These are phyloP conservation scores for Yarrowia porcina DNA, from an alignment of 805 yeast species.

Conservation along the genomic window DNA sequence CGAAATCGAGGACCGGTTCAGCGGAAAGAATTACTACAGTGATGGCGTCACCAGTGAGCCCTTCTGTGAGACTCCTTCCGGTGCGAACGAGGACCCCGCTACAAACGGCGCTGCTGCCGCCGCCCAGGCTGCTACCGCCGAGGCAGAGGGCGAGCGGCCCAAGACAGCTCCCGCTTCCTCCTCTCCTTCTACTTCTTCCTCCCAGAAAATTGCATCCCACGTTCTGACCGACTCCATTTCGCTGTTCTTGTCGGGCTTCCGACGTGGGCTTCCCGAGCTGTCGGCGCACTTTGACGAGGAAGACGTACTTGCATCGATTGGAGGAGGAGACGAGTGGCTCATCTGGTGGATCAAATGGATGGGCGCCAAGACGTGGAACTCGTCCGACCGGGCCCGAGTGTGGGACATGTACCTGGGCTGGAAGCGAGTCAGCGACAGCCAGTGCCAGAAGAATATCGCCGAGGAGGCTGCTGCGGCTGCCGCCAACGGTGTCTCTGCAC, in stretches of 20 bases:
- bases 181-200: slow-evolving; percentile 37
- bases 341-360: slow-evolving; percentile 93
- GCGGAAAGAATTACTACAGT: slow-evolving; percentile 13
- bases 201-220: slow-evolving; percentile 31
- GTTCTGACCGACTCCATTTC: slow-evolving; percentile 64
- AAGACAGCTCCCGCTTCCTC: slow-evolving; percentile 29
- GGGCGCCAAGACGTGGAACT: slow-evolving; percentile 81
- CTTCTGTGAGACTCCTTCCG: slow-evolving; percentile 26
- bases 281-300: slow-evolving; percentile 77
- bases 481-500: background rate
- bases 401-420: slow-evolving; percentile 89
- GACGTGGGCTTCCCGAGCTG: slow-evolving; percentile 68
- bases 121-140: slow-evolving; percentile 28
- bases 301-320: slow-evolving; percentile 57
- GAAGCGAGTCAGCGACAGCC: slow-evolving; percentile 34
- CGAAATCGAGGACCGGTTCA: slow-evolving; percentile 18
- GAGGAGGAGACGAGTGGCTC: slow-evolving; percentile 80
- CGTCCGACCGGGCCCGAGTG: slow-evolving; percentile 75
- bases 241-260: slow-evolving; percentile 60
- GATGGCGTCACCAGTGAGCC: slow-evolving; percentile 8
- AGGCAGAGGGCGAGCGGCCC: slow-evolving; percentile 6
- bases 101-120: background rate
- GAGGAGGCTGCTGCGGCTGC: background rate
- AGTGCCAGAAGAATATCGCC: slow-evolving; percentile 18
- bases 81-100: slow-evolving; percentile 35